Evolutionary conservation across 179 eudicot genomes (phyloP).

Genomic region (Silene coronaria): DNA sequence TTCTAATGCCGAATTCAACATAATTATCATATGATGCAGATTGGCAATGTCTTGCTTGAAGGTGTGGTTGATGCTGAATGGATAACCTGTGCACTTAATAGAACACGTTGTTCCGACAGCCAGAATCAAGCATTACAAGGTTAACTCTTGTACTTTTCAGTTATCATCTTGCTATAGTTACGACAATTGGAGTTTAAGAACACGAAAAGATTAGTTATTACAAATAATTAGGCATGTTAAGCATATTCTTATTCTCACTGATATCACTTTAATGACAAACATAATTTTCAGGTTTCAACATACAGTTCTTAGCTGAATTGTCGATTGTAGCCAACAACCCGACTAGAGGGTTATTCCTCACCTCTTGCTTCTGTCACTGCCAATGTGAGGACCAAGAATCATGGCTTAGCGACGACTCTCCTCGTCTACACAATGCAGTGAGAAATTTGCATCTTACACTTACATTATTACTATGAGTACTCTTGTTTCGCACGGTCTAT

Average conservation of each 20-base stretch:
- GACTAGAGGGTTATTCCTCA: constrained; percentile 33
- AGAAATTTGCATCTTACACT: neutral
- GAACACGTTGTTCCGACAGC: constrained; percentile 30
- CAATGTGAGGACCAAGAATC: constrained; percentile 38
- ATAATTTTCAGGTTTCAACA: constrained; percentile 28
- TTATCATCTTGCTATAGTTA: too few relatives aligned
- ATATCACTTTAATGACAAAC: too few relatives aligned
- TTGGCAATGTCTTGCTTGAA: too few relatives aligned
- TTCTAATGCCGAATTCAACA: too few relatives aligned
- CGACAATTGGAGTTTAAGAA: too few relatives aligned
- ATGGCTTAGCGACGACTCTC: constrained; percentile 36
- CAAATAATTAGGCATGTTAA: too few relatives aligned
- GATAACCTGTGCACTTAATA: constrained; percentile 31
- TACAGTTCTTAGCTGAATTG: constrained; percentile 29
- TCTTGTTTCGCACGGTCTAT: too few relatives aligned
- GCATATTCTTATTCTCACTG: neutral
- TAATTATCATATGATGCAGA: neutral
- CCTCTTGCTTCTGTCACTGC: constrained; percentile 41
- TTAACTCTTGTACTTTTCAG: neutral
- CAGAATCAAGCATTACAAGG: constrained; percentile 39
- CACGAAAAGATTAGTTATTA: too few relatives aligned
- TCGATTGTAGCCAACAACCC: constrained; percentile 23
- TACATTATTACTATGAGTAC: too few relatives aligned
- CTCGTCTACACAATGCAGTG: constrained; percentile 29
- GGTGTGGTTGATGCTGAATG: constrained; percentile 34